phyloP scores from a whole-genome alignment of 495 filamentous ascomycete genomes.

The Daldinia vernicosa region DNA sequence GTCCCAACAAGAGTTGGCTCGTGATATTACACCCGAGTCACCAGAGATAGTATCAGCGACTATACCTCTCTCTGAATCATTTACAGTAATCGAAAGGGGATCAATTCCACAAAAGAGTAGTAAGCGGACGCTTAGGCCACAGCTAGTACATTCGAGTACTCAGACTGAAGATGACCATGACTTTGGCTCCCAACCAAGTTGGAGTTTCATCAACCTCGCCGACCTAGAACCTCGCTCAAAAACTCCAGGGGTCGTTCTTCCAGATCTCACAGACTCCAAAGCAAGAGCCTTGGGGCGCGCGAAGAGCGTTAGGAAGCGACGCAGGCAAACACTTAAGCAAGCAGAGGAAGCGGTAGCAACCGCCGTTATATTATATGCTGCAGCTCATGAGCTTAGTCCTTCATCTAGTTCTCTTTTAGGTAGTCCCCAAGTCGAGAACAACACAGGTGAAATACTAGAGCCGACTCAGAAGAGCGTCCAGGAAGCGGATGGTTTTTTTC shows the following conservation, averaged over 20 bases:
- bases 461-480: conserved; percentile 32
- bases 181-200: conserved; percentile 10
- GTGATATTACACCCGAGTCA: conserved; percentile 30
- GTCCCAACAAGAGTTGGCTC: conserved; percentile 22
- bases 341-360: conserved; percentile 58
- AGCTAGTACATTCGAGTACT: conserved; percentile 43
- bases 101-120: conserved; percentile 44
- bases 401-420: conserved; percentile 26
- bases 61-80: conserved; percentile 51
- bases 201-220: conserved; percentile 24
- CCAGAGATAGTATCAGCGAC: conserved; percentile 46
- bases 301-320: conserved; percentile 51
- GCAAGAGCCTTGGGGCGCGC: conserved; percentile 51
- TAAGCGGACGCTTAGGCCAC: conserved; percentile 28
- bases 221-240: conserved; percentile 51
- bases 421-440: conserved; percentile 29
- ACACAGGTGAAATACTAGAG: conserved; percentile 19
- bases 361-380: conserved; percentile 58
- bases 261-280: conserved; percentile 53
- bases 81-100: conserved; percentile 48
- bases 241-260: conserved; percentile 56
- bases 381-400: conserved; percentile 52
- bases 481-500: conserved; percentile 31
- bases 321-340: conserved; percentile 51
- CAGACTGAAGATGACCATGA: conserved; percentile 50